Evolutionary conservation across 1,284 basidiomycete species (phyloP), one percentile per base, ranked within the genome.

Genomic region (Sanguinoderma infundibulare): DNA sequence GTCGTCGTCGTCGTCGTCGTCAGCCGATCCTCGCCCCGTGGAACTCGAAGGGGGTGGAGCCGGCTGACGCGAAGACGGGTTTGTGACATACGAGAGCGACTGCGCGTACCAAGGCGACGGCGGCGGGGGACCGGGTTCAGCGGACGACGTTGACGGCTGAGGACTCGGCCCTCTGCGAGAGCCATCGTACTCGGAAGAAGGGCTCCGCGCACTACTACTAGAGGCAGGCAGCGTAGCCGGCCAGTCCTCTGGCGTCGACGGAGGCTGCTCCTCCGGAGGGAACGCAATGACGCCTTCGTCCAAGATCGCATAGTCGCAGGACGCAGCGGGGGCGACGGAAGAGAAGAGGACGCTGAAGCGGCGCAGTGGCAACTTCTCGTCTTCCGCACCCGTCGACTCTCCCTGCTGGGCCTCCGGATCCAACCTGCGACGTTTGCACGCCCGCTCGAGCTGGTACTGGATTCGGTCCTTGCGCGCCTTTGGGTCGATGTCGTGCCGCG

Each of bases 321-420:
- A 89, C 3, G 74, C 77, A 0, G 87, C 82, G 0, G 77, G 66
- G 2, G 81, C 81, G 15, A 89, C 80, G 6, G 87, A 86, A 64
- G 86, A 92, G 77, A 95, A 96, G 17, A 96, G 81, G 55, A 95
- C 78, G 59, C 83, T 86, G 58, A 92, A 73, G 26, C 87, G 83
- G 40, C 91, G 84, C 64, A 93, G 78, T 14, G 87, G 75, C 14
- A 78, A 77, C 0, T 78, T 64, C 46, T 79, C 73, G 53, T 82
- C 78, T 22, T 77, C 69, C 7, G 24, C 24, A 4, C 17, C 6
- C 15, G 5, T 15, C 10, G 30, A n/a, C 17, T 10, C 2, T 30
- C 15, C 28, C 17, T 17, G 5, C 44, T 17, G 28, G 20, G 6
- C 30, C 3, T 8, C 28, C 30, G 47, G 24, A 24, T 22, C 34